A percentile compares a stretch with the other conserved stretches of the same genome.
phyloP scores from a whole-genome alignment of 176 grass and related monocot species.

The Carex myosuroides region DNA sequence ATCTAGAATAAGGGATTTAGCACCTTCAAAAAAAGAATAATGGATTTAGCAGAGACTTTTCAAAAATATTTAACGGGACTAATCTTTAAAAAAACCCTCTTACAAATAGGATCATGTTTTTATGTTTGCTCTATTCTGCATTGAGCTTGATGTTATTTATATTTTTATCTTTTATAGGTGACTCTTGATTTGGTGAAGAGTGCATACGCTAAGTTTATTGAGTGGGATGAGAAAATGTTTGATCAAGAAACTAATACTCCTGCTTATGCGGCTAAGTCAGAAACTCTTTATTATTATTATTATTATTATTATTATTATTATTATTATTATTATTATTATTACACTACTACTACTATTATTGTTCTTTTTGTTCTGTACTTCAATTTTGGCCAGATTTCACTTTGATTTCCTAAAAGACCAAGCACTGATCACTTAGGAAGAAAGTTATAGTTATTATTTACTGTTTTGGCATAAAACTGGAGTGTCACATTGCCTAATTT shows the following conservation, averaged over 20 bases:
- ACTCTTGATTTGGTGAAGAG: slow-evolving; percentile 89
- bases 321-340: not conserved
- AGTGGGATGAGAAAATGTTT: slow-evolving; percentile 95
- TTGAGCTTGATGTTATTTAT: slow-evolving; percentile 10
- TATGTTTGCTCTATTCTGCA: not conserved
- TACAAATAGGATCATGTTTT: not conserved
- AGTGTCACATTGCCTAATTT: not conserved
- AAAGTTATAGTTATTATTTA: not conserved
- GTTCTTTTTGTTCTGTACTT: not conserved
- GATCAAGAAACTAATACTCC: slow-evolving; percentile 74
- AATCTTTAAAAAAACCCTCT: not conserved
- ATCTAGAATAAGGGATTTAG: not conserved
- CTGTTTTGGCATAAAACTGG: not conserved
- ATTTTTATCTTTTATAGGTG: slow-evolving; percentile 43
- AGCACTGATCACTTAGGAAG: not conserved
- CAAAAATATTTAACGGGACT: slow-evolving; percentile 1
- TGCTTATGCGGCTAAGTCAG: slow-evolving; percentile 81
- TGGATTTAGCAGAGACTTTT: not conserved
- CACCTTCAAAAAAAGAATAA: not conserved
- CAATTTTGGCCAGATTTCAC: not conserved
- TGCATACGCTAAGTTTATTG: slow-evolving; percentile 90
- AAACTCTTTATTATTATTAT: not conserved
- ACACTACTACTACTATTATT: too few relatives aligned
- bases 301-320: not conserved
- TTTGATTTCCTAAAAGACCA: not conserved